Base-by-base conservation (phyloP, 2,329 filamentous ascomycete species). In the Colletotrichum sp. region DNA sequence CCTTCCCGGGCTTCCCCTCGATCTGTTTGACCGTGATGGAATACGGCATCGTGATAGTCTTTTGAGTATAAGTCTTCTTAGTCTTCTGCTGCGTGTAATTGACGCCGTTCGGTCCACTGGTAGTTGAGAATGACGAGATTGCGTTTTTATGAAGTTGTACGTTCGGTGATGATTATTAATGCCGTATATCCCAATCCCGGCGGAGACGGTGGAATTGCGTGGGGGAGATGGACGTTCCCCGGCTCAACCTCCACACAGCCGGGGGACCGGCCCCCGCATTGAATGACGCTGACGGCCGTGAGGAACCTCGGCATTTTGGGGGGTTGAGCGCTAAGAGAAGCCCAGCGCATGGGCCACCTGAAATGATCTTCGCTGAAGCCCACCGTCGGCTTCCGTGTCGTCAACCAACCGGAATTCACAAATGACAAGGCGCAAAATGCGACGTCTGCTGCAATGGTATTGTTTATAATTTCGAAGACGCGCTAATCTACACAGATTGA, bases 1-100 rank as follows among this genome's bases (percentile, higher is more conserved):
- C 96, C 84, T 96, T 88, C 74, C 96, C 96, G 10, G 96, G 96
- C 86, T 96, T 96, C 80, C 94, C 95, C 79, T 95, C 93, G 67
- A 94, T 87, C 79, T 95, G 90, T 80, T 92, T 89, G 78, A 96
- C 88, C 30, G 90, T 90, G 71, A 95, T 90, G 74, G 90, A 89
- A 60, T 86, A 84, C 72, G 90, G 87, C 90, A 91, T 91, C 16
- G 72, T 82, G 3, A 26, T 7, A 16, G 63, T 55, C 18, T 30
- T 52, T 6, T 63, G 28, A 30, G 58, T 63, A 13, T 15, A 63
- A 36, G 28, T n/a, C 58, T 32, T 21, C 58, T 34, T 61, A 6
- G 26, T 26, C 10, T 10, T 64, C 21, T 24, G 32, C 60, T 26
- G 34, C 13, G 36, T 26, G 21, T 64, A 15, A 16, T 32, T 32